Base-by-base conservation (phyloP, 768 basidiomycete species). In the Tricholoma hemisulphureum region DNA sequence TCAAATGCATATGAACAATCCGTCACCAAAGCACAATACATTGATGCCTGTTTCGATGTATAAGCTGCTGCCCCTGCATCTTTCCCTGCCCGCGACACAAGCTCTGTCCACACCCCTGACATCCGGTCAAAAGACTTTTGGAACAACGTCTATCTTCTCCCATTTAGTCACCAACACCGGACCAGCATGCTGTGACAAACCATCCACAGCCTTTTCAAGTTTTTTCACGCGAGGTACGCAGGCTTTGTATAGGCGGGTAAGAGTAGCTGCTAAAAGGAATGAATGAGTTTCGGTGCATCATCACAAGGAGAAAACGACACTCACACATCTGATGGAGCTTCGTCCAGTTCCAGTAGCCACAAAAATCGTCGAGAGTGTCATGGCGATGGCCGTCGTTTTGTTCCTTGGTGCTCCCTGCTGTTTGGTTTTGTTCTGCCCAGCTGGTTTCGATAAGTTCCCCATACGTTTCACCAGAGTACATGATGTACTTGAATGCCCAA, bases 331-430 rank as follows among this genome's bases (percentile, higher is more conserved):
- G 57, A 31, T 59, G 60, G 6, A 62, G 18, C 54, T 72, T 72
- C 3, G 59, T 56, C 67, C 65, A 69, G 48, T 69, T 73, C 68
- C 67, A 69, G 39, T 58, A 63, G 4, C 57, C 57, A 24, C 56
- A 56, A 32, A 58, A 61, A 37, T 67, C 69, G 28, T 70, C 69
- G 4, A 73, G 53, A 18, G 48, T 64, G 51, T 71, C 71, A 43
- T 73, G 70, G 2, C 69, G 62, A 53, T 73, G 67, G 0, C 71
- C 72, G 20, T 61, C 59, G 43, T 73, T 73, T 61, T 58, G 56
- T 14, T 73, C 64, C 31, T 67, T 68, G 3, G 69, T 73, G 56
- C 66, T 69, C 8, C 65, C 67, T 4, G 61, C 65, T 9, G 61
- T 58, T 43, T 62, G 64, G 32, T 72, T 72, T 10, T 51, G 48